Base-by-base conservation (phyloP, 345 rosid genomes). In the Lepidium didymum region DNA sequence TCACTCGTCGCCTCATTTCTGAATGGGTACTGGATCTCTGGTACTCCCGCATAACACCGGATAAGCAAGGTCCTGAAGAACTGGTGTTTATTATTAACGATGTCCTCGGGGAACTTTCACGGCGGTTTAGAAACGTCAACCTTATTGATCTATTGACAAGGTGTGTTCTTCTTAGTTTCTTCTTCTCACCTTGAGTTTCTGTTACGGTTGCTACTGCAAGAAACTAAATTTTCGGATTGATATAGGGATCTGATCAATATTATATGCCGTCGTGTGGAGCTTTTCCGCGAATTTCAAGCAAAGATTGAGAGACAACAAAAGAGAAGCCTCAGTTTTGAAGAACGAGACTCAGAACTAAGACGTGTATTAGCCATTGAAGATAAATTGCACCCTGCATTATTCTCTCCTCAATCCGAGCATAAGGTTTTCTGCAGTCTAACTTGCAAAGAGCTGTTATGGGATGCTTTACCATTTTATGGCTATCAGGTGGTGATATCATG, bases 21-120 rank as follows among this genome's bases (percentile, higher is more conserved):
- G 99, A 95, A 81, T 95, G 97, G 96, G 84, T 95, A 18, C 50
- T 93, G 37, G 93, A 87, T 83, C 84, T 91, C 8, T 95, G 99
- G 99, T 95, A 95, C 80, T 82, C 87, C 54, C 92, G 90, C 42
- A 64, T 95, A 70, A 95, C 99, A 50, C 81, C 89, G 59, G 99
- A 95, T 81, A 82, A 65, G 72, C 82, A 89, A 77, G 96, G 91
- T 33, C 99, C 99, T 15, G 99, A 86, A 69, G 99, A 91, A 59
- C 78, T 95, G 73, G 86, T 85, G 46, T 83, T 56, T 70, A 80
- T 91, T 58, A 80, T 91, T 13, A 91, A 89, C 70, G 80, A 82
- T 67, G 93, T 82, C 79, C 81, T 91, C 18, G 99, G 96, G 51
- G 92, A 91, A 69, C 21, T 91, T 70, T 87, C 99, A 36, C 70